Percentiles rank a stretch among this genome's conserved stretches.
These are phyloP conservation scores for Clarkia xantiana DNA, from an alignment of 345 rosid species.

Conservation along the genomic window DNA sequence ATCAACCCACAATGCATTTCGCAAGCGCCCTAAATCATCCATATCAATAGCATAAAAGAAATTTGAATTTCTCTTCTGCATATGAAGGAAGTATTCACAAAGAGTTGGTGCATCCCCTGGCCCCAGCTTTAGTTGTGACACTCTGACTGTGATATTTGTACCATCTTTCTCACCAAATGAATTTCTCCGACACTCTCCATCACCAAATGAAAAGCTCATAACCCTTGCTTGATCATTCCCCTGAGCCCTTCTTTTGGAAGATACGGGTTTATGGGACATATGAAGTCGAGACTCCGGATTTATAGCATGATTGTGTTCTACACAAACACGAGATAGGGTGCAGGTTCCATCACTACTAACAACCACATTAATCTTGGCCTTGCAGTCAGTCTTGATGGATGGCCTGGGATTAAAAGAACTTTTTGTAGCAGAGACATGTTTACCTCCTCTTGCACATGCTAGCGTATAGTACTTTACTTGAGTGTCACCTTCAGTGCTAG, in stretches of 20 bases:
- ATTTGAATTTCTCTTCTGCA: constrained; percentile 38
- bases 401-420: constrained; percentile 1
- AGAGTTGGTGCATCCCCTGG: constrained; percentile 36
- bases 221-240: constrained; percentile 1
- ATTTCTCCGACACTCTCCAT: too few species aligned
- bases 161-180: constrained; percentile 11
- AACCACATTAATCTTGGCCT: constrained; percentile 9
- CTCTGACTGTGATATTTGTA: constrained; percentile 6
- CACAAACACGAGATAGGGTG: constrained; percentile 1
- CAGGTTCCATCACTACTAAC: constrained; percentile 6
- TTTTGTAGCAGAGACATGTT: background rate
- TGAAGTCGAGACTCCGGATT: constrained; percentile 2
- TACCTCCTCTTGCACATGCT: constrained; percentile 10
- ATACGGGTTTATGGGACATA: background rate
- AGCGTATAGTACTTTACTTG: constrained; percentile 7
- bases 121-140: constrained; percentile 29
- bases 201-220: constrained; percentile 13
- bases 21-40: constrained; percentile 31
- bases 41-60: constrained; percentile 47
- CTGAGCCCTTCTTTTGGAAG: constrained; percentile 4
- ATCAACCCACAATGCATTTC: constrained; percentile 37
- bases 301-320: constrained; percentile 13
- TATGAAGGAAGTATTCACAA: constrained; percentile 25
- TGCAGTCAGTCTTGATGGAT: constrained; percentile 8
- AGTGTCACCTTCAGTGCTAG: constrained; percentile 7